Evolutionary conservation across 2,329 filamentous ascomycete species (phyloP).

Genomic region (Emericellopsis cladophorae): DNA sequence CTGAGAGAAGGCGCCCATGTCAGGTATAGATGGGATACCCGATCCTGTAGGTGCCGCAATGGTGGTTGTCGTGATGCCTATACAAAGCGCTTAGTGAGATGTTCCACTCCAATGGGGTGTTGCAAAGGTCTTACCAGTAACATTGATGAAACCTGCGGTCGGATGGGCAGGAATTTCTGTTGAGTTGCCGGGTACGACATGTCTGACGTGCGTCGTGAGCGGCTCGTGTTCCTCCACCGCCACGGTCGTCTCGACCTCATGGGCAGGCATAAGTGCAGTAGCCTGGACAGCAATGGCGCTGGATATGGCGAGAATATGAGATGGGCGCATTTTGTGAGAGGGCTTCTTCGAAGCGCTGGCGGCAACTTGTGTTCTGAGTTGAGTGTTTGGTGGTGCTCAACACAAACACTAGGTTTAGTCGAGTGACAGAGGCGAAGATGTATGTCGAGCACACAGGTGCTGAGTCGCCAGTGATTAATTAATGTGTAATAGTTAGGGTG

Average conservation of each 20-base stretch:
- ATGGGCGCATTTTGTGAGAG: neutral
- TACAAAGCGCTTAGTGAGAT: neutral
- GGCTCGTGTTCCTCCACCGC: neutral
- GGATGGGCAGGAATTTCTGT: neutral
- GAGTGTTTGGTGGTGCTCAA: no score
- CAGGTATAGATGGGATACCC: constrained; percentile 12
- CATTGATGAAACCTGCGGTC: neutral
- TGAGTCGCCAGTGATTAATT: no score
- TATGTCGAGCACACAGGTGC: no score
- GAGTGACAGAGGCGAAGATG: no score
- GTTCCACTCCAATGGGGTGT: neutral
- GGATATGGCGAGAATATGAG: constrained; percentile 10
- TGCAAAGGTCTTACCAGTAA: neutral
- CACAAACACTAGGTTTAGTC: no score
- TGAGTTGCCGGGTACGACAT: neutral
- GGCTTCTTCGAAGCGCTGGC: neutral
- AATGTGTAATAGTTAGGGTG: no score
- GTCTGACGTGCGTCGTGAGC: neutral
- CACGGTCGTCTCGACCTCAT: neutral
- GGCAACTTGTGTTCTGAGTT: no score
- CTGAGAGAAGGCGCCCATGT: constrained; percentile 17
- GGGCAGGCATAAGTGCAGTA: constrained; percentile 5
- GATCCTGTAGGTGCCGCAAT: constrained; percentile 11
- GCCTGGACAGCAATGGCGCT: constrained; percentile 5
- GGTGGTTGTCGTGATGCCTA: neutral